Evolutionary conservation across 805 yeast genomes (phyloP), one percentile per base, ranked within the genome.

Genomic region (Brettanomyces sp.): DNA sequence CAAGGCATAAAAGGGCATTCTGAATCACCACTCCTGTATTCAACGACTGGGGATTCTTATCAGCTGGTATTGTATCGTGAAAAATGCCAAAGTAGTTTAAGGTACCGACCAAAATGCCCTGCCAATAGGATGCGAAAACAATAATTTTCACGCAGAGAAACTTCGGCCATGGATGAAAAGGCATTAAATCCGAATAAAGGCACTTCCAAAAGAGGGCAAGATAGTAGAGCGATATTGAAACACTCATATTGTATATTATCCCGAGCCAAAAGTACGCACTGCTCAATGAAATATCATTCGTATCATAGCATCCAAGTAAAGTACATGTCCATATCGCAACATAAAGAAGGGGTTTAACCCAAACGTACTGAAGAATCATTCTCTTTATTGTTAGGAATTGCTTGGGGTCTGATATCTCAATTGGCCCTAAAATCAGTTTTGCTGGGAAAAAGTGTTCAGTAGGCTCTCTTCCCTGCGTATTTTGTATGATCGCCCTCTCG

Each of bases 111-210:
- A 80, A 52, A 7, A 84, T 66, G 0, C 95, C 88, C 60, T 93
- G 99, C 99, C 99, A 93, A 61, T 89, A 93, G n/a, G 96, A 85
- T 23, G 96, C 98, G 71, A 93, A 93, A 42, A 93, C 90, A 45
- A 93, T 88, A 51, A 89, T 72, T 59, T 93, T 93, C 41, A 93
- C 95, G 66, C 97, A 89, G 36, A 93, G 62, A 61, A 93, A 93
- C 65, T 90, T 90, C 9, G 95, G 89, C 76, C 93, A 80, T 3
- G 98, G 98, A 45, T 86, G 76, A 67, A 82, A 90, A 1, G 82
- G 85, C 45, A 68, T 73, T 53, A 93, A 70, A 55, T 90, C 97
- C 2, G 58, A 60, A 66, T 85, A 80, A n/a, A 93, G 69, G 53
- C 95, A 86, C 58, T 79, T 82, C 99, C 99, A 93, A 62, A 93